Base-by-base conservation (phyloP, 2,329 filamentous ascomycete species). In the Claviceps sp. region DNA sequence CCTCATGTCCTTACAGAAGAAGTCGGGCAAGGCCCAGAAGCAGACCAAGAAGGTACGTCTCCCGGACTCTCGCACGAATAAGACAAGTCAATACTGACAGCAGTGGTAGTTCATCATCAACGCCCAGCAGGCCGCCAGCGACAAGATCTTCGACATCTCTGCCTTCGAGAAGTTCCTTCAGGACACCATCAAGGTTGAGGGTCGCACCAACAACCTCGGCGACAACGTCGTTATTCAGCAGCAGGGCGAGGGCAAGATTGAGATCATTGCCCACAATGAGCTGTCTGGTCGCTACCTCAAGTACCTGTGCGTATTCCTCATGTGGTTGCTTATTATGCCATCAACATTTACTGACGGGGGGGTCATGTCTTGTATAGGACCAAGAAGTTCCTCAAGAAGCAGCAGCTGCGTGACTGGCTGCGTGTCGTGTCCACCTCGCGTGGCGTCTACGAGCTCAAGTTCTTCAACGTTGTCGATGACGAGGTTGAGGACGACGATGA, bases 331-430 rank as follows among this genome's bases (percentile, higher is more conserved):
- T n/a, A 9, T 2, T n/a, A 9, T 37, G 3, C 17, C 1, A 40
- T 16, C 17, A 23, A 9, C 4, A 47, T 16, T 23, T 14, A 23
- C 40, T 44, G 29, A 52, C 39, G 11, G 16, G 11, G 16, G 11
- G 17, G 23, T 22, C 22, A n/a, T 37, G 4, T 42, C 26, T 45
- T 6, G 22, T 42, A 17, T 56, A 95, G 88, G 72, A 98, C 93
- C 74, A 98, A 98, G 88, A 98, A 98, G 83, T 98, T 95, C 86
- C 86, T 98, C 76, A 98, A 98, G 89, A 98, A 98, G 88, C 88
- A 96, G 82, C 91, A 97, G 83, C 88, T 98, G 72, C 88, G 93
- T 78, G 93, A 98, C 82, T 98, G 93, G 93, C 87, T 98, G 70
- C 90, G 93, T 68, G 91, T 98, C 66, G 93, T 98, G 69, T 94